Evolutionary conservation across 768 basidiomycete species (phyloP).

Genomic region (Boletales sp.): DNA sequence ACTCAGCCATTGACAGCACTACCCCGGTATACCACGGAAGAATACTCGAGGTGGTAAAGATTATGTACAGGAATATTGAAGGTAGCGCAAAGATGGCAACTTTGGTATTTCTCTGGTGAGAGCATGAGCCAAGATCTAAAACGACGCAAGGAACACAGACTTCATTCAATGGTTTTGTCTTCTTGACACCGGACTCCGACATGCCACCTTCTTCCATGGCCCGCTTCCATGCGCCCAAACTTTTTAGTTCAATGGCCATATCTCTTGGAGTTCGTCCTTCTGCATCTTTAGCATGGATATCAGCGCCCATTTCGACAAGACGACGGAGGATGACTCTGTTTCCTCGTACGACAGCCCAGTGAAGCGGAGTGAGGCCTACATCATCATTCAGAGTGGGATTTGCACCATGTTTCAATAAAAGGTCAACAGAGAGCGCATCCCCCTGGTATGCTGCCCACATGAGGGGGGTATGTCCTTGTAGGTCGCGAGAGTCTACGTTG

Average conservation of each 20-base stretch:
- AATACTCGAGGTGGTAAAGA: constrained; percentile 79
- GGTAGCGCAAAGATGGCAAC: constrained; percentile 77
- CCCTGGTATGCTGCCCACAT: constrained; percentile 99
- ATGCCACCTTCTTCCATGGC: constrained; percentile 86
- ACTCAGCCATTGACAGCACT: constrained; percentile 78
- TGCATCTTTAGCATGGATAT: constrained; percentile 73
- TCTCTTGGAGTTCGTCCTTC: constrained; percentile 87
- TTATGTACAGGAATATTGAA: constrained; percentile 71
- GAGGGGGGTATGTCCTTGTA: constrained; percentile 88
- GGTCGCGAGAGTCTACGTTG: constrained; percentile 84
- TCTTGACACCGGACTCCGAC: constrained; percentile 69
- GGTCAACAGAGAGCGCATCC: constrained; percentile 90
- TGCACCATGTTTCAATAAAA: constrained; percentile 85
- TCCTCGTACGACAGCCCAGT: constrained; percentile 98
- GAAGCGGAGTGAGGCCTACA: constrained; percentile 80
- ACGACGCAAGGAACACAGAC: constrained; percentile 36
- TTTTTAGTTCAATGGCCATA: constrained; percentile 93
- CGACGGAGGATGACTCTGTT: constrained; percentile 82
- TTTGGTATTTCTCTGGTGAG: constrained; percentile 70
- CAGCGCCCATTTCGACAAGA: constrained; percentile 82
- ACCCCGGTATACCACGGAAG: constrained; percentile 90
- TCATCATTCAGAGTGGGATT: constrained; percentile 75
- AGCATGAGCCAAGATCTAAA: constrained; percentile 2
- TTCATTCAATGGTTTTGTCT: constrained; percentile 66
- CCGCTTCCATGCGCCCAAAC: constrained; percentile 83